Conservation (phyloP, 2,329 filamentous ascomycete genomes). For the Pseudocercospora crystallina region DNA sequence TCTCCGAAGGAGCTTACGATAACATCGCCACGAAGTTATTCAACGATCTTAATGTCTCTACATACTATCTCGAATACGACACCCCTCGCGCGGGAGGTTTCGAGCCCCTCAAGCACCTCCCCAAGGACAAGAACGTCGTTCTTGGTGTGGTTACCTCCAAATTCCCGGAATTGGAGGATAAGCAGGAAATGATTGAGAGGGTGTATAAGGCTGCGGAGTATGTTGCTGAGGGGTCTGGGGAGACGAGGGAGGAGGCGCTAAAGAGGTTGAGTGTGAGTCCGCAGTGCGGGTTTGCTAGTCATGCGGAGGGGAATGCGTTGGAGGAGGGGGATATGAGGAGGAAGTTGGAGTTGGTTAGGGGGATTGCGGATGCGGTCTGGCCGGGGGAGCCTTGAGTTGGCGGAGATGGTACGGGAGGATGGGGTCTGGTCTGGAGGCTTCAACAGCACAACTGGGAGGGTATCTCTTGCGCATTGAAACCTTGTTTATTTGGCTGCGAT, state of each 20-base stretch:
- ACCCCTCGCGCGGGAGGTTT: constrained; percentile 50
- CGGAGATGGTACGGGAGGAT: neutral
- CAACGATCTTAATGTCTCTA: constrained; percentile 35
- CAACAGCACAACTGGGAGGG: constrained; percentile 7
- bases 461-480: neutral
- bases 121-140: constrained; percentile 49
- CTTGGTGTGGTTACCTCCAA: constrained; percentile 50
- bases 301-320: constrained; percentile 67
- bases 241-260: constrained; percentile 63
- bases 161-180: constrained; percentile 47
- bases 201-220: constrained; percentile 59
- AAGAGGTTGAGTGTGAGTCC: constrained; percentile 68
- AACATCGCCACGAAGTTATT: constrained; percentile 43
- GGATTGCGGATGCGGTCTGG: constrained; percentile 74
- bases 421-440: neutral
- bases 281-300: constrained; percentile 61
- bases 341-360: constrained; percentile 69
- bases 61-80: constrained; percentile 45
- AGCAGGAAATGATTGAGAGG: constrained; percentile 48
- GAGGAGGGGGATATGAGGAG: constrained; percentile 64
- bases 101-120: constrained; percentile 46
- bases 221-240: constrained; percentile 65
- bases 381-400: constrained; percentile 48
- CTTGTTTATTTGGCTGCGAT: too few species aligned
- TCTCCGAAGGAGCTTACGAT: constrained; percentile 50